Evolutionary conservation across 2,329 filamentous ascomycete genomes (phyloP), one percentile per base, ranked within the genome.

Genomic region (Ophiostoma australiae): DNA sequence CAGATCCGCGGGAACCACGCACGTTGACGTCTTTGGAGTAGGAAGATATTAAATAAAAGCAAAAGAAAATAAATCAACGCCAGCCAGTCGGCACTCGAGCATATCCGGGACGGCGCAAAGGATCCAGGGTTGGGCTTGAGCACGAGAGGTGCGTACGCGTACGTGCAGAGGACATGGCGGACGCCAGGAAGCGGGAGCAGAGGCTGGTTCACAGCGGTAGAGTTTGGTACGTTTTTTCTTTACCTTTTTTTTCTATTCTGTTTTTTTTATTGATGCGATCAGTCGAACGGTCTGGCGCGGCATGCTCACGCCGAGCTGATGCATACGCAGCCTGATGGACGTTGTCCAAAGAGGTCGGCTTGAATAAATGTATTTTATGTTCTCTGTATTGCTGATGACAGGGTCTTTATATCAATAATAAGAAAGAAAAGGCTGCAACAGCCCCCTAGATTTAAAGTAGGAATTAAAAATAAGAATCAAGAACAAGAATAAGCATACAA

Each of bases 401-500:
- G 44, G 44, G 44, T 20, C 17, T 48, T n/a, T 27, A 61, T 15
- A 61, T 5, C 10, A 31, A 31, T 41, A 61, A 27, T 13, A 61
- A 31, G 15, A 61, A 61, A 31, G 13, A 61, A 31, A 27, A 61
- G 27, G 23, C 44, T 61, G 7, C 55, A 61, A 6, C 55, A 23
- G 55, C 55, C 27, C 55, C 55, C 23, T 11, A 31, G 35, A 35
- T 31, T 31, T 31, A 31, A n/a, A 55, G 48, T 63, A 63, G 35
- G 27, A 17, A 17, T 5, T 20, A 63, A 63, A n/a, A 63, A 35
- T 63, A 63, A 63, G 27, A 17, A 17, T 5, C 8, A 63, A 63
- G 31, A 63, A 31, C 3, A 31, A 31, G 27, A 63, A 35, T 63
- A 63, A 63, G 58, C 58, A 35, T 63, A 63, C 52, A 58, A 58